These are phyloP conservation scores for Aspergillus flavus DNA, from an alignment of 2,329 filamentous ascomycete species.

Conservation along the genomic window DNA sequence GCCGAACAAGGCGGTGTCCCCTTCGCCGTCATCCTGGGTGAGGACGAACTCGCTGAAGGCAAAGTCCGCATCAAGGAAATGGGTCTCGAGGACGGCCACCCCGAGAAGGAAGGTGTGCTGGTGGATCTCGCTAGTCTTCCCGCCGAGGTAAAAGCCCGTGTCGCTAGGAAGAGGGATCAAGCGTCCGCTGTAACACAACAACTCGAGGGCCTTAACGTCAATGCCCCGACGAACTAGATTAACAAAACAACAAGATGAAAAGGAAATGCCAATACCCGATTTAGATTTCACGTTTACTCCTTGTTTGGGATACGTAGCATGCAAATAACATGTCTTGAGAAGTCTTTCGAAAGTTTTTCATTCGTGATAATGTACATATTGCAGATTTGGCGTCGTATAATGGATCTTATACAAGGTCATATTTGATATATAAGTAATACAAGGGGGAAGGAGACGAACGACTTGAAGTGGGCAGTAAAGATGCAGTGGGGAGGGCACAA, in stretches of 20 bases:
- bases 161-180: constrained; percentile 24
- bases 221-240: constrained; percentile 15
- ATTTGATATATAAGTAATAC: background rate
- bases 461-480: background rate
- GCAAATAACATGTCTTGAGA: background rate
- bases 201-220: constrained; percentile 26
- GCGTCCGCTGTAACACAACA: constrained; percentile 24
- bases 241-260: background rate
- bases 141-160: constrained; percentile 27
- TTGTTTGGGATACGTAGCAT: background rate
- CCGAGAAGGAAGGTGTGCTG: constrained; percentile 84
- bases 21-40: constrained; percentile 84
- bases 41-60: constrained; percentile 81
- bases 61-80: constrained; percentile 88
- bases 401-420: background rate
- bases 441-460: background rate
- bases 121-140: constrained; percentile 57
- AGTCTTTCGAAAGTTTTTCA: background rate
- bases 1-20: constrained; percentile 80
- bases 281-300: background rate
- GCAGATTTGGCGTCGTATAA: background rate
- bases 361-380: background rate
- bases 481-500: background rate
- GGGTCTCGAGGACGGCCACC: constrained; percentile 76
- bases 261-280: constrained; percentile 2